Conservation (phyloP, 352 stramenopile genomes). For the Phytophthora capsici region DNA sequence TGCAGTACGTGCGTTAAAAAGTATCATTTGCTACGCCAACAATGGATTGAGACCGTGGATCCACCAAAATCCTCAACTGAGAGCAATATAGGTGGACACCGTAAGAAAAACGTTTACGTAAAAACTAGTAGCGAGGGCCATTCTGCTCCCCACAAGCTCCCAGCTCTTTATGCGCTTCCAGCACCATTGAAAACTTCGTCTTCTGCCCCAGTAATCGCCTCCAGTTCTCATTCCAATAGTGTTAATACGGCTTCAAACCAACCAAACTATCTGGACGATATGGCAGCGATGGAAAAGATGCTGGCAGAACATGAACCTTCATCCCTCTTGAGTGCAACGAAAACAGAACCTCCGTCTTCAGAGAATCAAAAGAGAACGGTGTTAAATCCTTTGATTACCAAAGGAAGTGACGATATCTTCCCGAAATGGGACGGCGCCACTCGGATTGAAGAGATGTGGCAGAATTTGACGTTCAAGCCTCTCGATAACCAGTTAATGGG, state of each 20-base stretch:
- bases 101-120: not conserved
- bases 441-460: slow-evolving; percentile 73
- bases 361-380: not conserved
- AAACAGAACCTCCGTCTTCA: not conserved
- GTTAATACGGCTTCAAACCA: not conserved
- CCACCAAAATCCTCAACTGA: not conserved
- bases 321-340: slow-evolving; percentile 11
- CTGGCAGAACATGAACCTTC: slow-evolving; percentile 39
- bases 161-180: slow-evolving; percentile 16
- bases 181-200: slow-evolving; percentile 2
- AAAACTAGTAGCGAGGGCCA: slow-evolving; percentile 7
- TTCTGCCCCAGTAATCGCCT: slow-evolving; percentile 1
- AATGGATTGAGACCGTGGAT: slow-evolving; percentile 39
- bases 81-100: not conserved
- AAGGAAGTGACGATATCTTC: slow-evolving; percentile 16
- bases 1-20: slow-evolving; percentile 49
- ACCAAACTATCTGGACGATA: slow-evolving; percentile 52
- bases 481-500: slow-evolving; percentile 12
- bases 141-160: slow-evolving; percentile 18
- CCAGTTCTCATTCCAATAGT: not conserved
- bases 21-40: slow-evolving; percentile 55
- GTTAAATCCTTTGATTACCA: not conserved
- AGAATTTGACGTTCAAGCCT: slow-evolving; percentile 49
- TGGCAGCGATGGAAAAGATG: slow-evolving; percentile 64
- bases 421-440: slow-evolving; percentile 16